A percentile compares a stretch with the other conserved stretches of the same genome.
phyloP scores from a whole-genome alignment of 495 filamentous ascomycete species.

The Aspergillus kassunensis region DNA sequence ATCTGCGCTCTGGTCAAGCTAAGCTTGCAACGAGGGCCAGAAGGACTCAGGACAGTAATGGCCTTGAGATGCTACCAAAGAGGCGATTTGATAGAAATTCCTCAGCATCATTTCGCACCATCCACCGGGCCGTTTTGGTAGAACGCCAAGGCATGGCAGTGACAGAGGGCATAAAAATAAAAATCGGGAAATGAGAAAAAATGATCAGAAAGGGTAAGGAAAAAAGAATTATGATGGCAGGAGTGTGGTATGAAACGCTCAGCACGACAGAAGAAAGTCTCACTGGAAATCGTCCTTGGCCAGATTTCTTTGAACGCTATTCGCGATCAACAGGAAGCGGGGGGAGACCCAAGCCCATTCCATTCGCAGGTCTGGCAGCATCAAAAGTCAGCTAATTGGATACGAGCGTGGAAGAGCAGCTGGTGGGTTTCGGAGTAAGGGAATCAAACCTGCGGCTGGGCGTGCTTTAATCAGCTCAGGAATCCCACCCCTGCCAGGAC shows the following conservation, averaged over 20 bases:
- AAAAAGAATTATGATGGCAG: slow-evolving; percentile 2
- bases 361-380: slow-evolving; percentile 21
- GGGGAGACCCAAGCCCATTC: slow-evolving; percentile 23
- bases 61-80: background rate
- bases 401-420: slow-evolving; percentile 19
- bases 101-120: slow-evolving; percentile 8
- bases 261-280: slow-evolving; percentile 15
- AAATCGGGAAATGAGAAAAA: background rate
- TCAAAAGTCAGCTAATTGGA: slow-evolving; percentile 23
- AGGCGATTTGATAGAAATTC: slow-evolving; percentile 5
- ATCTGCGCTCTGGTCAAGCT: slow-evolving; percentile 28
- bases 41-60: slow-evolving; percentile 2
- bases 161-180: slow-evolving; percentile 15
- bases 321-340: slow-evolving; percentile 22
- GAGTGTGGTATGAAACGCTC: slow-evolving; percentile 18
- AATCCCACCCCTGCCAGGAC: slow-evolving; percentile 23
- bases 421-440: slow-evolving; percentile 22
- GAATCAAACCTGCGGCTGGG: slow-evolving; percentile 20
- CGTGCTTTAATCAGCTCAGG: slow-evolving; percentile 21
- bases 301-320: slow-evolving; percentile 17
- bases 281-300: slow-evolving; percentile 10
- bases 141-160: slow-evolving; percentile 24
- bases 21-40: slow-evolving; percentile 19
- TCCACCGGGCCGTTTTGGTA: slow-evolving; percentile 18
- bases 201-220: slow-evolving; percentile 4